Conservation (phyloP, 2,329 filamentous ascomycete genomes). For the Pseudocercospora ulei region DNA sequence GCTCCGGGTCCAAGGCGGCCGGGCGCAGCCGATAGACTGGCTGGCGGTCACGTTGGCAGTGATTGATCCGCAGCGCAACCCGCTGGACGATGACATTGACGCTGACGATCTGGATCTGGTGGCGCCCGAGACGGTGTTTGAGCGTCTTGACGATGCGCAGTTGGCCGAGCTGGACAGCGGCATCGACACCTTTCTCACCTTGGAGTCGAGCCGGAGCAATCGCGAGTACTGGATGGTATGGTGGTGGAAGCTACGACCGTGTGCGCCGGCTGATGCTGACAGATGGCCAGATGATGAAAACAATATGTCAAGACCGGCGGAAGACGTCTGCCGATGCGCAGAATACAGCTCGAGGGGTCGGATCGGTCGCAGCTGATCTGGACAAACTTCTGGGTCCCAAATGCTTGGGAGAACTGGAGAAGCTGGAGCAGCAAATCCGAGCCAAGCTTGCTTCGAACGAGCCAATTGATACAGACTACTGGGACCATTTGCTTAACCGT, state of each 20-base stretch:
- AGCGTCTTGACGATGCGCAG: conserved; percentile 57
- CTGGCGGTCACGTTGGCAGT: conserved; percentile 83
- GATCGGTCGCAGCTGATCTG: conserved; percentile 75
- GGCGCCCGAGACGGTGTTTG: conserved; percentile 70
- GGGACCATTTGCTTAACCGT: conserved; percentile 82
- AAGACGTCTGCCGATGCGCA: conserved; percentile 51
- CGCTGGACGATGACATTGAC: conserved; percentile 69
- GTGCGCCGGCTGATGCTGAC: conserved; percentile 22
- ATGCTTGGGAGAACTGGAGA: conserved; percentile 73
- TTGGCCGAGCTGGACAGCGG: conserved; percentile 70
- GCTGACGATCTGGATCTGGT: conserved; percentile 65
- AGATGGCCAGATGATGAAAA: conserved; percentile 57
- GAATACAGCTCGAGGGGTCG: conserved; percentile 61
- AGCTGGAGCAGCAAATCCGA: conserved; percentile 76
- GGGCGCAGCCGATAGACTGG: conserved; percentile 88
- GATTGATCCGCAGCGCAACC: conserved; percentile 71
- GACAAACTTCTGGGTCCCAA: conserved; percentile 81
- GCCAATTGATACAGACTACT: conserved; percentile 92
- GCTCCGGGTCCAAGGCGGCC: conserved; percentile 81
- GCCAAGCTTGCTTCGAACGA: conserved; percentile 79
- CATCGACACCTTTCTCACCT: conserved; percentile 65
- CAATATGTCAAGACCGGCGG: conserved; percentile 69
- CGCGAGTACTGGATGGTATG: conserved; percentile 73
- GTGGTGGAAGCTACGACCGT: conserved; percentile 10
- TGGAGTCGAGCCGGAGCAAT: conserved; percentile 71